These are phyloP conservation scores for Saprolegnia diclina DNA, from an alignment of 352 stramenopile species.

Conservation along the genomic window DNA sequence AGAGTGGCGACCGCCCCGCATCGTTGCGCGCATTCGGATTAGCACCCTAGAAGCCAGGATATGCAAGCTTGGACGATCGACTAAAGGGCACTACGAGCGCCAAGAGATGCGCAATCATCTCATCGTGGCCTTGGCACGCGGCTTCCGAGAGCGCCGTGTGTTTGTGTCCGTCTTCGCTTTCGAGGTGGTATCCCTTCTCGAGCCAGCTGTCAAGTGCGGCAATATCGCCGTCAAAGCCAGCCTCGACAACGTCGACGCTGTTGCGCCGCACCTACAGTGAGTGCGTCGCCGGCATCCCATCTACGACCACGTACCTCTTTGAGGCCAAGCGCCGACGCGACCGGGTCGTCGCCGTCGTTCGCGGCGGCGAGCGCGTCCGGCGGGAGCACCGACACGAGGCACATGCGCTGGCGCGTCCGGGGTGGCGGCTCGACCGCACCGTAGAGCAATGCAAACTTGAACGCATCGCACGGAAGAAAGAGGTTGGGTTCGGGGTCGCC, in stretches of 20 bases:
- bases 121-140: conserved; percentile 70
- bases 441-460: conserved; percentile 79
- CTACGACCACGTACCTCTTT: conserved; percentile 44
- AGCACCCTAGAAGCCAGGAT: conserved; percentile 34
- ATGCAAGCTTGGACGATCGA: neutral
- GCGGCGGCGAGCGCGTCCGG: conserved; percentile 21
- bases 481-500: conserved; percentile 47
- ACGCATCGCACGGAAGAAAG: conserved; percentile 80
- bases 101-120: conserved; percentile 62
- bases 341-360: conserved; percentile 26
- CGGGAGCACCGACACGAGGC: conserved; percentile 47
- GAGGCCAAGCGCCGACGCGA: conserved; percentile 52
- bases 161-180: conserved; percentile 76
- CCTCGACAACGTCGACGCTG: conserved; percentile 78
- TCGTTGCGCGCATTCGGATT: conserved; percentile 87
- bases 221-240: conserved; percentile 83
- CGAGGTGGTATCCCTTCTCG: conserved; percentile 84
- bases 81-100: conserved; percentile 30
- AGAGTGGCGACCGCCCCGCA: conserved; percentile 72
- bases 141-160: conserved; percentile 86
- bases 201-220: conserved; percentile 57
- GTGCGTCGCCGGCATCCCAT: too few relatives aligned
- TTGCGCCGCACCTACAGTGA: conserved; percentile 44
- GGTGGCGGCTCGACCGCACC: conserved; percentile 37
- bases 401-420: conserved; percentile 58